Base-by-base conservation (phyloP, 768 basidiomycete genomes). In the Kwoniella heveanensis region DNA sequence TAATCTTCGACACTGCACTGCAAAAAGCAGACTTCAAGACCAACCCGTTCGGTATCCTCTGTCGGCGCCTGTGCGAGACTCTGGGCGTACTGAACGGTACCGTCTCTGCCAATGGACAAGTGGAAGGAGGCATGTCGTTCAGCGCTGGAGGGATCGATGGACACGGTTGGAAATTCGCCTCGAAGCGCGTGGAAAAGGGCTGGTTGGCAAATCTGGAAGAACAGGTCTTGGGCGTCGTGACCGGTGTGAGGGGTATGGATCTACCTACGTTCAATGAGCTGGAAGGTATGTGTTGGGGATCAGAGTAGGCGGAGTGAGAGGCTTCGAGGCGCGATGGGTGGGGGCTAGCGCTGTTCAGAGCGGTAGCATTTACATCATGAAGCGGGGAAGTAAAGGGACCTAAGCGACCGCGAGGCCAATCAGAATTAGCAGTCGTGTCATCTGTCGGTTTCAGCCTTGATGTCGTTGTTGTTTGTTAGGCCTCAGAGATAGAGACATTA, bases 51-150 rank as follows among this genome's bases (percentile, higher is more conserved):
- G 58, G 57, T 15, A 66, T 76, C 1, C 72, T 82, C 3, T 72
- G 74, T 53, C 67, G 81, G 10, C 60, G 81, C n/a, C 66, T 80
- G 39, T 68, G 77, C 47, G 79, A 81, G 61, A 77, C 69, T 0
- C 66, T 83, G 13, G 74, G 74, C 10, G 69, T 72, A 9, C 54
- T 79, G 21, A 79, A 79, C 47, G 74, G 74, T 13, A 69, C 69
- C 6, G 61, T 67, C 19, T 50, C 64, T 5, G 58, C 66, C 21
- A 58, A 54, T 13, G 66, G 60, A 21, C 53, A 62, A n/a, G 56
- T 36, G 5, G 55, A 51, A 10, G 61, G 54, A 19, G 29, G 36
- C 4, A 68, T 77, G 57, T 60, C 62, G 4, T 77, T 76, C 44
- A 60, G 68, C 15, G 50, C 70, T 1, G 62, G 62, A 2, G 69